These are phyloP conservation scores for Cyclotella kingstonii DNA, from an alignment of 108 stramenopile genomes.

Conservation along the genomic window DNA sequence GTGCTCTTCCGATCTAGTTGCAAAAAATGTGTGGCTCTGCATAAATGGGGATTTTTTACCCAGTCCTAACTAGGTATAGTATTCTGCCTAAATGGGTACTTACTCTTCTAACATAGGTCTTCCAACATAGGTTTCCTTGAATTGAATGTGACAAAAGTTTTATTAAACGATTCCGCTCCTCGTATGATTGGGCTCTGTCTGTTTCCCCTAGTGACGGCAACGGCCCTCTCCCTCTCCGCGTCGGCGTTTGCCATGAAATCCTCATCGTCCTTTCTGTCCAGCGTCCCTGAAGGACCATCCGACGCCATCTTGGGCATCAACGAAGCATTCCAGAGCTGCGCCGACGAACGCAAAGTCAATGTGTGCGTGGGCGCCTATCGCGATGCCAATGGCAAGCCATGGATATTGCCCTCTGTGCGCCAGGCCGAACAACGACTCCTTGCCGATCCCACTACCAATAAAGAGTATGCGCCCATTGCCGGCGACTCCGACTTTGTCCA, in stretches of 20 bases:
- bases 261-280: constrained; percentile 36
- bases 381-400: constrained; percentile 87
- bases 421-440: constrained; percentile 85
- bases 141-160: too few species aligned
- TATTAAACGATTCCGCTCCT: too few species aligned
- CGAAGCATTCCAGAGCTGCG: constrained; percentile 90
- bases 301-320: constrained; percentile 97
- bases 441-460: constrained; percentile 61
- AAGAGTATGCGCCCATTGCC: constrained; percentile 95
- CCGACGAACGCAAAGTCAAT: constrained; percentile 84
- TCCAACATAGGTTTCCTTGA: too few species aligned
- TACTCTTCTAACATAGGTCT: too few species aligned
- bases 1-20: too few species aligned
- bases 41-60: too few species aligned
- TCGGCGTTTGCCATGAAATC: constrained; percentile 18
- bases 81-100: too few species aligned
- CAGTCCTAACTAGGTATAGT: too few species aligned
- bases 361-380: constrained; percentile 96
- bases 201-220: not conserved
- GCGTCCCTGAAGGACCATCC: constrained; percentile 87
- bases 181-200: too few species aligned
- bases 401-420: constrained; percentile 91
- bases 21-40: too few species aligned
- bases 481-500: constrained; percentile 85
- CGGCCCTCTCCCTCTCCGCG: not conserved